phyloP scores from a whole-genome alignment of 345 rosid species.

The Hirschfeldia incana region DNA sequence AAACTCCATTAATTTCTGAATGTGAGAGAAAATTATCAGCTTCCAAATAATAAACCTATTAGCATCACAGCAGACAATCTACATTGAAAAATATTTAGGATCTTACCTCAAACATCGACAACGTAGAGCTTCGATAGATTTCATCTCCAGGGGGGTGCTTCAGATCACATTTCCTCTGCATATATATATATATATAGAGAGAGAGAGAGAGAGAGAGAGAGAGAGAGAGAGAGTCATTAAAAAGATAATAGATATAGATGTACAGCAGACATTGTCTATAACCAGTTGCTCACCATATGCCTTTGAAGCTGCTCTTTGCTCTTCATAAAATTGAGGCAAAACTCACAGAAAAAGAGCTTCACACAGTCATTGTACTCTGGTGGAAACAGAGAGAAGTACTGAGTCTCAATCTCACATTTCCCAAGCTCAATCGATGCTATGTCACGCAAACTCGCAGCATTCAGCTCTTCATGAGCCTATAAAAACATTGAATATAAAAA shows the following conservation, averaged over 20 bases:
- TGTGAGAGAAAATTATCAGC: not conserved
- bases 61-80: not conserved
- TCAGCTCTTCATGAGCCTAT: slow-evolving; percentile 99
- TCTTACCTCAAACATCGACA: slow-evolving; percentile 98
- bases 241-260: not conserved
- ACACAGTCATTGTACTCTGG: slow-evolving; percentile 93
- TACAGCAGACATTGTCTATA: not conserved
- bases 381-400: slow-evolving; percentile 99
- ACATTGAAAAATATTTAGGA: not conserved
- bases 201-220: too few relatives aligned
- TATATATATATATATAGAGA: too few relatives aligned
- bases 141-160: slow-evolving; percentile 99
- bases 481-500: slow-evolving; percentile 9
- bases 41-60: not conserved
- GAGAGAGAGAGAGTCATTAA: not conserved
- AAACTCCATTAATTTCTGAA: not conserved
- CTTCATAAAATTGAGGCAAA: slow-evolving; percentile 97
- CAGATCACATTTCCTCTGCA: slow-evolving; percentile 92
- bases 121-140: slow-evolving; percentile 92
- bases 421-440: slow-evolving; percentile 98
- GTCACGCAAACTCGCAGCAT: slow-evolving; percentile 99
- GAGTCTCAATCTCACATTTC: slow-evolving; percentile 97
- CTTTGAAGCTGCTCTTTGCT: slow-evolving; percentile 99
- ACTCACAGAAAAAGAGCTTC: slow-evolving; percentile 98
- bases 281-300: slow-evolving; percentile 77